phyloP scores from a whole-genome alignment of 495 filamentous ascomycete species.

The Friedmanniomyces endolithicus region DNA sequence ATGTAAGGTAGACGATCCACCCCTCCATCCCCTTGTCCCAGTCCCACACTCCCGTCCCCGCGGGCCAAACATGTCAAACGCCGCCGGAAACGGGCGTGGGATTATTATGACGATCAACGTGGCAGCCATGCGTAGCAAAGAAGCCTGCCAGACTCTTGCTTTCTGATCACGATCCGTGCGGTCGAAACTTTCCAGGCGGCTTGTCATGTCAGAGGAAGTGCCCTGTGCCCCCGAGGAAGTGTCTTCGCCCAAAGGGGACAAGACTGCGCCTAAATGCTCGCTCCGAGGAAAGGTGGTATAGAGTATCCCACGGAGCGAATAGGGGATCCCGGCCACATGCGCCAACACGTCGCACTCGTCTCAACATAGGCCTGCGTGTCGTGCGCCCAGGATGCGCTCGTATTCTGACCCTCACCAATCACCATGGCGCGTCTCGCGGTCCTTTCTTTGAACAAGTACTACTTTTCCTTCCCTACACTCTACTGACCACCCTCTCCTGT shows the following conservation, averaged over 20 bases:
- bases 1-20: no score
- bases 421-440: neutral
- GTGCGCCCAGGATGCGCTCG: neutral
- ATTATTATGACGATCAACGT: no score
- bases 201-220: no score
- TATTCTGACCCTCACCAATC: neutral
- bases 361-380: neutral
- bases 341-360: neutral
- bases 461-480: neutral
- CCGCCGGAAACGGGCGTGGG: no score
- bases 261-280: neutral
- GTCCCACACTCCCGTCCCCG: no score
- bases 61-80: no score
- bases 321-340: neutral
- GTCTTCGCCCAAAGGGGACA: neutral
- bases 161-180: no score
- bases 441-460: neutral
- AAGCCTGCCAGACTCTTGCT: no score
- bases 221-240: no score
- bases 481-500: neutral
- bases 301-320: neutral
- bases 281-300: neutral
- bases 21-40: no score
- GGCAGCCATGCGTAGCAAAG: no score
- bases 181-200: no score